Evolutionary conservation across 1,284 basidiomycete species (phyloP), one percentile per base, ranked within the genome.

Genomic region (Quambalaria eucalypti): DNA sequence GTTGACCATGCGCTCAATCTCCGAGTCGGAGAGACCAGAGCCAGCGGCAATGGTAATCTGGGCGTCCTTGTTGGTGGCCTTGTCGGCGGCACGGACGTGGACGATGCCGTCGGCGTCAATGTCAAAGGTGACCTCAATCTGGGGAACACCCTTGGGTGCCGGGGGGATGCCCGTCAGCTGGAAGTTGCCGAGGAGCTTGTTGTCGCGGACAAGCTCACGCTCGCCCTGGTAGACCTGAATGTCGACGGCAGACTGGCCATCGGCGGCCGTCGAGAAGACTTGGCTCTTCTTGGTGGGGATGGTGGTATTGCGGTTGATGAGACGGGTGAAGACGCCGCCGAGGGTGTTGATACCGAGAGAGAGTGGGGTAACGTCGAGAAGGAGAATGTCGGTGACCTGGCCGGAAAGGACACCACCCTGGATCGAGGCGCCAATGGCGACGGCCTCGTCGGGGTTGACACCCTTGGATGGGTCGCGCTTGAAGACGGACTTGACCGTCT

Each of bases 221-320:
- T 97, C 95, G 75, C 93, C 93, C 80, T 97, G 90, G 82, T 85
- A 96, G 70, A 96, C 89, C 84, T 95, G 76, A 73, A 78, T 63
- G 87, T 93, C 80, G 93, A 95, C 70, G 38, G 62, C 90, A 86
- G 68, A 95, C 90, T 57, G 90, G 44, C 77, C 77, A 49, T 78
- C 77, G 50, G 77, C 93, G 48, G 93, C 93, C 23, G 95, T 98
- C 21, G 93, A 97, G 83, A 97, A 98, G 54, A 87, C 87, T 78
- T 97, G 92, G 2, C 89, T 91, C 84, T 98, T 97, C 84, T 97
- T 98, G 74, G 92, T 97, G 21, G 93, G 93, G 79, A 97, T 97
- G 60, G 93, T 97, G 19, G 93, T 98, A 82, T 98, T 98, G 62
- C 93, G 87, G 77, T 84, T 87, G 79, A 75, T 74, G 55, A 79